Conservation (phyloP, 495 filamentous ascomycete genomes). For the Corynascus novoguineensis region DNA sequence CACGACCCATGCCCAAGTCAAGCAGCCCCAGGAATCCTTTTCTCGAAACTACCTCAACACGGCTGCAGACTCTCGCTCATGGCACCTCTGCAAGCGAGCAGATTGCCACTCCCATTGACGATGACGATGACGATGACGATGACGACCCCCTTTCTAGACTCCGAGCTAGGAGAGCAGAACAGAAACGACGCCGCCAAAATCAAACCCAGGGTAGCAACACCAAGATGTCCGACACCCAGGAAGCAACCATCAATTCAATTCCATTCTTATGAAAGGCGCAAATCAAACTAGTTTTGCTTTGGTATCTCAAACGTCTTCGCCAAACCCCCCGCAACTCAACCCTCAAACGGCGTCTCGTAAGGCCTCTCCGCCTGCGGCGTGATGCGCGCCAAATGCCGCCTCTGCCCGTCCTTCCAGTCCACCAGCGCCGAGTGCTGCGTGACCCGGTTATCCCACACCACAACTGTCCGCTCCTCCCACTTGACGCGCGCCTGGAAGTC, state of each 20-base stretch:
- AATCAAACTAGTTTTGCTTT: not conserved
- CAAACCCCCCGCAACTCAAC: slow-evolving; percentile 13
- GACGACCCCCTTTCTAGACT: slow-evolving; percentile 21
- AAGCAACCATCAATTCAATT: slow-evolving; percentile 22
- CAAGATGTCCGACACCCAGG: slow-evolving; percentile 11
- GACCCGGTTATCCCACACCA: slow-evolving; percentile 86
- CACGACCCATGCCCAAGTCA: not conserved
- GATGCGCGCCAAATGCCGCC: slow-evolving; percentile 75
- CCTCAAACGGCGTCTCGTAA: slow-evolving; percentile 61
- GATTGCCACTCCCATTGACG: slow-evolving; percentile 1
- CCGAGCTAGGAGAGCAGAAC: slow-evolving; percentile 18
- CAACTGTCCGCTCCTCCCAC: slow-evolving; percentile 76
- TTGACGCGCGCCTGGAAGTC: slow-evolving; percentile 87
- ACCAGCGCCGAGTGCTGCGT: slow-evolving; percentile 72
- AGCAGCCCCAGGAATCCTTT: not conserved
- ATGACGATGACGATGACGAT: slow-evolving; percentile 20
- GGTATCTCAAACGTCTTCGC: not conserved
- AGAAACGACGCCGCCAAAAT: slow-evolving; percentile 14
- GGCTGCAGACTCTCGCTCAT: not conserved
- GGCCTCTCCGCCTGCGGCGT: slow-evolving; percentile 78
- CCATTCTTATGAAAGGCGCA: slow-evolving; percentile 22
- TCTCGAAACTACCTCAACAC: not conserved
- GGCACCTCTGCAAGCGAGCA: not conserved
- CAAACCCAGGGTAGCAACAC: not conserved
- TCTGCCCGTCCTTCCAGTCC: slow-evolving; percentile 73